Evolutionary conservation across 805 yeast species (phyloP).

Genomic region (Millerozyma acaciae): DNA sequence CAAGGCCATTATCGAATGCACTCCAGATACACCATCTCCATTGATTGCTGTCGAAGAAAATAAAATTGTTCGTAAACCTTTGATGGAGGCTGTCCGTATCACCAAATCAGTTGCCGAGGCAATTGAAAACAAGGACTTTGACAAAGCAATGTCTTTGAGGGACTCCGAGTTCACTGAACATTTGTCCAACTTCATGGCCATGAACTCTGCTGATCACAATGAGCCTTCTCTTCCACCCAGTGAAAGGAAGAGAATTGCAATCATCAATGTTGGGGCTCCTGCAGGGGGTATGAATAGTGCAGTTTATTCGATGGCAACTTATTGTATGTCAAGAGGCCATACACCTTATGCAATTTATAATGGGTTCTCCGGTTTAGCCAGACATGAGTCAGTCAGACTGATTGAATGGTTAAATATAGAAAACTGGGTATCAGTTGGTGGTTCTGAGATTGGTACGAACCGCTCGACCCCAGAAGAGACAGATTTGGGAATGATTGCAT

Average conservation of each 20-base stretch:
- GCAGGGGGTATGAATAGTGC: constrained; percentile 96
- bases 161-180: constrained; percentile 86
- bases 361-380: constrained; percentile 87
- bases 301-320: constrained; percentile 82
- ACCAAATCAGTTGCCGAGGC: constrained; percentile 92
- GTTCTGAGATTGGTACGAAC: constrained; percentile 96
- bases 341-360: constrained; percentile 85
- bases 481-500: constrained; percentile 89
- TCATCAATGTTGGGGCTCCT: constrained; percentile 94
- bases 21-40: constrained; percentile 92
- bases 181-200: constrained; percentile 64
- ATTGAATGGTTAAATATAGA: constrained; percentile 83
- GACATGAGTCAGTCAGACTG: constrained; percentile 79
- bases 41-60: constrained; percentile 88
- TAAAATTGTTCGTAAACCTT: constrained; percentile 76
- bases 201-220: constrained; percentile 65
- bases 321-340: constrained; percentile 88
- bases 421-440: constrained; percentile 86
- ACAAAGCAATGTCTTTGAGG: constrained; percentile 79
- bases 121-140: constrained; percentile 73
- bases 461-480: constrained; percentile 71
- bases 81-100: constrained; percentile 83
- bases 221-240: constrained; percentile 55
- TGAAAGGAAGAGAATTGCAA: constrained; percentile 70
- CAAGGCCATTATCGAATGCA: constrained; percentile 80